Conservation (phyloP, 1,284 basidiomycete species). For the Blastosporella zonata region DNA sequence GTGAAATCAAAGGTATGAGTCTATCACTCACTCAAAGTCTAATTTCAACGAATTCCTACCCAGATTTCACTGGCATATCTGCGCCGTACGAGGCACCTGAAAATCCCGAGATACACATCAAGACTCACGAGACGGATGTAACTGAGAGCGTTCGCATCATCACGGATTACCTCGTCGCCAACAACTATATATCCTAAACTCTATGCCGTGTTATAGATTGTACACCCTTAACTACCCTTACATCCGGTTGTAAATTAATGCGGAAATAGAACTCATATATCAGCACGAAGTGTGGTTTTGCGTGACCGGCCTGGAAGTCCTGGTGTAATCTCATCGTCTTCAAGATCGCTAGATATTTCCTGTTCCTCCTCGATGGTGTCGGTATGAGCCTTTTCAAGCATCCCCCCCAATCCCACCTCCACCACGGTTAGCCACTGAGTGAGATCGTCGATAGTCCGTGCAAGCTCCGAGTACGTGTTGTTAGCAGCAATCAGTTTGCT, state of each 20-base stretch:
- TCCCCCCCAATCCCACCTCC: conserved; percentile 63
- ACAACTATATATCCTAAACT: conserved; percentile 49
- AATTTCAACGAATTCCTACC: background rate
- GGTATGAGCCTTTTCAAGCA: conserved; percentile 49
- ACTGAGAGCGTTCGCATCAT: conserved; percentile 81
- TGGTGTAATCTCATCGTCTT: conserved; percentile 17
- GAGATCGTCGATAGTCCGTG: conserved; percentile 76
- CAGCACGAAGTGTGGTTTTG: conserved; percentile 2
- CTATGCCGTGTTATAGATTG: conserved; percentile 1
- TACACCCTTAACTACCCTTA: conserved; percentile 14
- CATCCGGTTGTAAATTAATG: conserved; percentile 8
- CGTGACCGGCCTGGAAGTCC: conserved; percentile 6
- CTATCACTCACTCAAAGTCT: background rate
- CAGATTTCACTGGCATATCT: conserved; percentile 97
- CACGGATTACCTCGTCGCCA: conserved; percentile 74
- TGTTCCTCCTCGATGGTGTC: conserved; percentile 61
- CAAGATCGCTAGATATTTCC: conserved; percentile 31
- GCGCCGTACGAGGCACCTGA: conserved; percentile 94
- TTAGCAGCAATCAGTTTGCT: conserved; percentile 57
- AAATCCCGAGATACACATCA: conserved; percentile 89
- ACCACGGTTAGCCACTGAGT: conserved; percentile 79
- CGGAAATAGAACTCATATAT: conserved; percentile 9
- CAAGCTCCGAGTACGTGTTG: conserved; percentile 69
- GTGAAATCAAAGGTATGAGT: conserved; percentile 87
- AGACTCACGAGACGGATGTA: conserved; percentile 81